Evolutionary conservation across 192 early-diverging fungal species (phyloP).

Genomic region (Gryganskiella cystojenkinii): DNA sequence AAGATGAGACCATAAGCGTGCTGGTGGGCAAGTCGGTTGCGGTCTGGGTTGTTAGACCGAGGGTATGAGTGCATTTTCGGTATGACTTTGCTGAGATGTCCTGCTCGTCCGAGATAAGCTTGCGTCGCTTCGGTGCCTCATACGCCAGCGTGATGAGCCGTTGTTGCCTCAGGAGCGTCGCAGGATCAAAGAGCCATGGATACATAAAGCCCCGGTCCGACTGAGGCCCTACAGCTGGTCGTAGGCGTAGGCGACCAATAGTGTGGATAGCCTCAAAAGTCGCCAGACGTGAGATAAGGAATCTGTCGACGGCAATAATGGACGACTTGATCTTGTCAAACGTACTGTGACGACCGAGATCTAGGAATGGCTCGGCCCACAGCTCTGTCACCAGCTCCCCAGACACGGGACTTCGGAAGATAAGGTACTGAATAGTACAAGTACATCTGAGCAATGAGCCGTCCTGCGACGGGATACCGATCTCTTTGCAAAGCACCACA

Average conservation of each 20-base stretch:
- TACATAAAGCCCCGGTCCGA: slow-evolving; percentile 40
- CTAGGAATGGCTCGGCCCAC: slow-evolving; percentile 65
- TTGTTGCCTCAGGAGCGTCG: slow-evolving; percentile 40
- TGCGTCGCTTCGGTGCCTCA: slow-evolving; percentile 17
- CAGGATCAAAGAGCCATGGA: slow-evolving; percentile 49
- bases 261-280: slow-evolving; percentile 66
- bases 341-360: slow-evolving; percentile 17
- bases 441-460: slow-evolving; percentile 15
- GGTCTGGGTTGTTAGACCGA: slow-evolving; percentile 13
- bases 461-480: slow-evolving; percentile 23
- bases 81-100: neutral
- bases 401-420: slow-evolving; percentile 54
- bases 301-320: slow-evolving; percentile 53
- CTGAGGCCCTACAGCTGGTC: slow-evolving; percentile 19
- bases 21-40: neutral
- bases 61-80: slow-evolving; percentile 28
- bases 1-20: neutral
- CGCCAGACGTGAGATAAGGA: slow-evolving; percentile 59
- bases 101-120: neutral
- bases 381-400: slow-evolving; percentile 62
- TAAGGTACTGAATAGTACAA: slow-evolving; percentile 59
- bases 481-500: slow-evolving; percentile 61
- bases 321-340: slow-evolving; percentile 30
- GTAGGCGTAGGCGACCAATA: slow-evolving; percentile 48
- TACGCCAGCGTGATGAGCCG: slow-evolving; percentile 39